Conservation (phyloP, 1,284 basidiomycete species). For the Cutaneotrichosporon sp. region DNA sequence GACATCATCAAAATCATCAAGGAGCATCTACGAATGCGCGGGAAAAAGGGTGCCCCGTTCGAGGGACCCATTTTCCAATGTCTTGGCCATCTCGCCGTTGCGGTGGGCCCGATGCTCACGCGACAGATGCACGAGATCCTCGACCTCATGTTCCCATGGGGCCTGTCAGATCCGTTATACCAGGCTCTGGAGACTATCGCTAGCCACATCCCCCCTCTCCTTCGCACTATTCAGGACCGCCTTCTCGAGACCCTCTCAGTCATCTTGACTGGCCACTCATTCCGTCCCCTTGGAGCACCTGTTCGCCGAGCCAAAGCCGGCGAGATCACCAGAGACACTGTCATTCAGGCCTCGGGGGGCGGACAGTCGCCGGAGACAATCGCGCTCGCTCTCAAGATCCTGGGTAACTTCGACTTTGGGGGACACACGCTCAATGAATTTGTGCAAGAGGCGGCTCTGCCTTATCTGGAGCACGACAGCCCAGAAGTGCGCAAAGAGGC, state of each 20-base stretch:
- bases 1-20: constrained; percentile 88
- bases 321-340: constrained; percentile 56
- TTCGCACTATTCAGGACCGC: constrained; percentile 90
- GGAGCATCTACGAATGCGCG: constrained; percentile 74
- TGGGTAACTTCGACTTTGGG: constrained; percentile 92
- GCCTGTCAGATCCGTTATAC: constrained; percentile 81
- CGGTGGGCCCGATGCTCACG: constrained; percentile 93
- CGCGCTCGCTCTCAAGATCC: constrained; percentile 77
- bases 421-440: constrained; percentile 96
- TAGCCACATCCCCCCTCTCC: constrained; percentile 79
- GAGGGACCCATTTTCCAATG: constrained; percentile 98
- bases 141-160: constrained; percentile 94
- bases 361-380: constrained; percentile 68
- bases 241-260: constrained; percentile 75
- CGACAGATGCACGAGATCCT: constrained; percentile 94
- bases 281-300: constrained; percentile 74
- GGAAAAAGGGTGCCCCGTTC: constrained; percentile 86
- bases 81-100: constrained; percentile 89
- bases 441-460: constrained; percentile 84
- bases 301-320: constrained; percentile 38
- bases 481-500: constrained; percentile 85
- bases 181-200: constrained; percentile 84
- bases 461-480: constrained; percentile 90
- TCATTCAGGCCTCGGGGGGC: constrained; percentile 44
- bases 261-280: constrained; percentile 74